A percentile compares a stretch with the other conserved stretches of the same genome.
Evolutionary conservation across 108 stramenopile species (phyloP).

Genomic region (Poteriospumella lacustris): DNA sequence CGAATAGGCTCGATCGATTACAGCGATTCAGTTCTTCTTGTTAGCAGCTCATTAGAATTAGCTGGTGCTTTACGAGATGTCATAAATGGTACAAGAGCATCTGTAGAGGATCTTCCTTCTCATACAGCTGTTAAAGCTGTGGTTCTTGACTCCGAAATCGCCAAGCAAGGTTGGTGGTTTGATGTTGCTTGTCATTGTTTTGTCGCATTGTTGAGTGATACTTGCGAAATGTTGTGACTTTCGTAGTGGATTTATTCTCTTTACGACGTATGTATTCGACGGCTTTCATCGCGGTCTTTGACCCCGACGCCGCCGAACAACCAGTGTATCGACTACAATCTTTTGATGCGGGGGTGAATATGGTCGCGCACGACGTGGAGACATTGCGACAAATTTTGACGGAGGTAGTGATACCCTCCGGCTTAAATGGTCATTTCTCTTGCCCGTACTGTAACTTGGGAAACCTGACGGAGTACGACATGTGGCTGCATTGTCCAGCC

Average conservation of each 20-base stretch:
- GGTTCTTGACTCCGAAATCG: background rate
- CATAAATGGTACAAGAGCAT: background rate
- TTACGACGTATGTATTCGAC: background rate
- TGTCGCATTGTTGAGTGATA: too few species aligned
- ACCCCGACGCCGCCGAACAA: background rate
- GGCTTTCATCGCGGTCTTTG: constrained; percentile 10
- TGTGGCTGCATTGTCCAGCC: background rate
- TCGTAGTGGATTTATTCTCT: background rate
- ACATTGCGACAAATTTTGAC: background rate
- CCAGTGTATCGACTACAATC: background rate
- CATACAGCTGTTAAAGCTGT: background rate
- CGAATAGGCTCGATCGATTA: too few species aligned
- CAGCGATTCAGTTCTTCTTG: background rate
- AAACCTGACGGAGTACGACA: background rate
- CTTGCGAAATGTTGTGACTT: background rate
- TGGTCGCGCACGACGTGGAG: constrained; percentile 1
- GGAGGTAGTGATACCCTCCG: background rate
- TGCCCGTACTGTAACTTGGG: constrained; percentile 11
- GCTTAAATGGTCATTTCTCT: background rate
- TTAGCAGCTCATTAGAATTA: background rate
- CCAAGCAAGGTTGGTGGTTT: background rate
- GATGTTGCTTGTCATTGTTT: too few species aligned
- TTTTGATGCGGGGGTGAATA: constrained; percentile 23
- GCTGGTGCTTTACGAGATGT: background rate
- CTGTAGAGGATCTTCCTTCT: background rate